Evolutionary conservation across 1,139 yeast genomes (phyloP), one percentile per base, ranked within the genome.

Genomic region (Protomyces pachydermus): DNA sequence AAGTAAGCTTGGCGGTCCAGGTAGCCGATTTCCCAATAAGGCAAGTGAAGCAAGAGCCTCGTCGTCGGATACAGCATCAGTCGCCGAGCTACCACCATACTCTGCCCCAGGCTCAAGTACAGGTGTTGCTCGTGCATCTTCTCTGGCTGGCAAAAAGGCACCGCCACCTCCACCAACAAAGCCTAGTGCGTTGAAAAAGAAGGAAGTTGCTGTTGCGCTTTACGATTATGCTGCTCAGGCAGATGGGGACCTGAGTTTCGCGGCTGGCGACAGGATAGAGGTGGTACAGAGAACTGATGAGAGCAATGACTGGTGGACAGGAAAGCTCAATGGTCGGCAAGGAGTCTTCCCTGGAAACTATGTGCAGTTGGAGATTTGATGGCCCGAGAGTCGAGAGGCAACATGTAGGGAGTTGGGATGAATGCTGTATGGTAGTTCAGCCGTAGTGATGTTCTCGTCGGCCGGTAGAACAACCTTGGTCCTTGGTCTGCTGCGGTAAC

Each of bases 281-380:
- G 80, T 93, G 65, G 82, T 91, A 5, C 89, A 90, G 73, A 85
- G 88, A 71, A 87, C 96, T 1, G 81, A 84, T 0, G 97, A 91
- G 73, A 81, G 85, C 64, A 90, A 90, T 71, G 71, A 96, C 2
- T 93, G 98, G 98, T 93, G 98, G 98, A 89, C 96, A 0, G 98
- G 98, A n/a, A 79, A 81, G 64, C 79, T 83, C 70, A 89, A 91
- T 71, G 97, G 97, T 10, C 86, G 81, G 67, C 85, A 86, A 65
- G 98, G 98, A 64, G 88, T 86, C 6, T 93, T 93, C 79, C 98
- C 98, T 3, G 98, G 97, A n/a, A 42, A 42, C 25, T 42, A 42
- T 42, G 48, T 42, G 12, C 48, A 20, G 23, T 18, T 42, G 12
- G 20, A n/a, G 18, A n/a, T 42, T 16, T 42, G 48, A 42, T 5